Percentiles rank a stretch among this genome's conserved stretches.
phyloP scores from a whole-genome alignment of 116 monocot genomes.

The Papilionanthe hybrid region DNA sequence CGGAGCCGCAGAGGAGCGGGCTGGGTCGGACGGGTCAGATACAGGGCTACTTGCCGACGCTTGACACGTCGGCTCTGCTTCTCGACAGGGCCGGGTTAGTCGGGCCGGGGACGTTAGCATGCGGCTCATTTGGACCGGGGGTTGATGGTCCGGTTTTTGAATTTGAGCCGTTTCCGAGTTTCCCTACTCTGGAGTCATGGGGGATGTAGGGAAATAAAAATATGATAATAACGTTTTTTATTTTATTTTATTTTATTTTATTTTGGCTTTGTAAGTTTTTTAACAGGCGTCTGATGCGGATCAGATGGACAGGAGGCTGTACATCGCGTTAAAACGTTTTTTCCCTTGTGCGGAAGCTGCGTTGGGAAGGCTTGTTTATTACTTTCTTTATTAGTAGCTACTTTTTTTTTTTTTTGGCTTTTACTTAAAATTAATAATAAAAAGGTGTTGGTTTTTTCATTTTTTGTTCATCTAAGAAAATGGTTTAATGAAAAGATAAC shows the following conservation, averaged over 20 bases:
- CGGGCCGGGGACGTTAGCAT: not conserved
- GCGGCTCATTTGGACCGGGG: slow-evolving; percentile 9
- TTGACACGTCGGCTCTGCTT: slow-evolving; percentile 61
- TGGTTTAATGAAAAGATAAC: no score
- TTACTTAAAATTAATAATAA: not conserved
- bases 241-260: no score
- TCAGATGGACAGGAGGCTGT: not conserved
- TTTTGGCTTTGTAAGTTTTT: not conserved
- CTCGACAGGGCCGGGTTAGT: slow-evolving; percentile 20
- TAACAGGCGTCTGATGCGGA: slow-evolving; percentile 10
- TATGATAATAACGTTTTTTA: not conserved
- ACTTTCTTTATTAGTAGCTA: not conserved
- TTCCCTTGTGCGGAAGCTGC: not conserved
- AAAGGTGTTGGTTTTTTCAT: not conserved
- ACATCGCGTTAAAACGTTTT: slow-evolving; percentile 1
- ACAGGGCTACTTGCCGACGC: slow-evolving; percentile 39
- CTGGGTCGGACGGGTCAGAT: not conserved
- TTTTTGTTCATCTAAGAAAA: not conserved
- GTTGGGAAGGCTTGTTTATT: not conserved
- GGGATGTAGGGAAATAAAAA: not conserved
- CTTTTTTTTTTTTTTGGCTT: not conserved
- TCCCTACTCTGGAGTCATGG: slow-evolving; percentile 43
- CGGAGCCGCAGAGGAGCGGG: slow-evolving; percentile 25
- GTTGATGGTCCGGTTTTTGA: not conserved
- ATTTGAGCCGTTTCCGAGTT: slow-evolving; percentile 23